Base-by-base conservation (phyloP, 352 stramenopile species). In the Elongisporangium undulatum region DNA sequence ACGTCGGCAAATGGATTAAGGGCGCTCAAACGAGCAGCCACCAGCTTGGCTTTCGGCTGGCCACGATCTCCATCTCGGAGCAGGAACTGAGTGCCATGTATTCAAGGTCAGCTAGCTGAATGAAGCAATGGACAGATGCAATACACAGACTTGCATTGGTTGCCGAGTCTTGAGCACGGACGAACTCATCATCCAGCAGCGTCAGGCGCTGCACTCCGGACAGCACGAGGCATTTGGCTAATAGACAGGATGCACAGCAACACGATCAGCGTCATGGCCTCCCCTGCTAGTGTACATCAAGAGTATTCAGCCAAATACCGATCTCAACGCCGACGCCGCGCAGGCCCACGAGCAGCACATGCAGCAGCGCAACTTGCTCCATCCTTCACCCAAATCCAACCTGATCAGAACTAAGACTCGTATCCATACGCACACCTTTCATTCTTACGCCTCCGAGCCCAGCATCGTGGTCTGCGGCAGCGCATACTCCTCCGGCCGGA, bases 301-400 rank as follows among this genome's bases (percentile, higher is more conserved):
- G 20, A 34, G 26, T 23, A 22, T 7, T 1, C 26, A 49, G 34
- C 15, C 23, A 0, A 57, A 15, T 23, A 79, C 74, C 74, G 23
- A 77, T 75, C 54, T 80, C 74, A n/a, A 77, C 64, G 16, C 74
- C 74, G 51, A 77, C 64, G 1, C 71, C 67, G 19, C 67, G 64
- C 12, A 81, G 57, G 34, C 74, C 74, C 6, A 80, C 71, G 17
- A 83, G 56, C 38, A 83, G 65, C 58, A 81, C 69, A 38, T 79
- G 67, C 66, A 83, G 67, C 29, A 67, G 62, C 38, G 71, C 58
- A 48, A 79, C 69, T 21, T 77, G 66, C 52, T 76, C 61, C 74
- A 78, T 71, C 20, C 74, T 83, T 45, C 34, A 17, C 12, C 34
- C 34, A 45, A 45, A 45, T 16, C 17, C 13, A 10, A 4, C 34